Conservation (phyloP, 441 rosid genomes). For the Erodium texanum region DNA sequence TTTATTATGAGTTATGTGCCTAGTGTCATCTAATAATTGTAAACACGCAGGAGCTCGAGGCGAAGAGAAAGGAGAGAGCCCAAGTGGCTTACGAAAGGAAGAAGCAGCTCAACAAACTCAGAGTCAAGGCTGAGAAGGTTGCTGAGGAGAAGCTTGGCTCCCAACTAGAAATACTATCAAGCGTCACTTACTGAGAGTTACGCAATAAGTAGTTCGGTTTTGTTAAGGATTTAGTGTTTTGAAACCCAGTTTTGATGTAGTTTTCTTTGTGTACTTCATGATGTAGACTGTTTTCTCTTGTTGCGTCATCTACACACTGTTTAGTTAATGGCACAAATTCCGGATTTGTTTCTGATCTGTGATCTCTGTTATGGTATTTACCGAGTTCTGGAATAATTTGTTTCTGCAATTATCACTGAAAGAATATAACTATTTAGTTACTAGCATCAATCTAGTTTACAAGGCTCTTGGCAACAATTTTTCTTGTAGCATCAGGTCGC, state of each 20-base stretch:
- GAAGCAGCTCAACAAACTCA: constrained; percentile 64
- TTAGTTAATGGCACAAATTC: no score
- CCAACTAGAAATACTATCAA: constrained; percentile 49
- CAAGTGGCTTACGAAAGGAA: constrained; percentile 54
- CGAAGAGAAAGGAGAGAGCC: constrained; percentile 66
- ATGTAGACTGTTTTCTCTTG: no score
- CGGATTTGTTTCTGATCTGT: no score
- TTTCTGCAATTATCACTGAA: no score
- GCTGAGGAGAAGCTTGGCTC: constrained; percentile 76
- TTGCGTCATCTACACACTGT: no score
- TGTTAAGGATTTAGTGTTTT: background rate
- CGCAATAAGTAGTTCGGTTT: background rate
- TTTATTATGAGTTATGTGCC: no score
- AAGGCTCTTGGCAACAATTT: background rate
- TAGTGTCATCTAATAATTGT: no score
- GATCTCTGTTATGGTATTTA: no score
- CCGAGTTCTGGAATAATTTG: no score
- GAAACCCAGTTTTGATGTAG: no score
- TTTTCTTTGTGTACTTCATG: no score
- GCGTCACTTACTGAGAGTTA: constrained; percentile 46
- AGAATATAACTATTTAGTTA: no score
- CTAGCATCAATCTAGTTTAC: background rate
- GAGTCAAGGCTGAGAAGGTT: constrained; percentile 54
- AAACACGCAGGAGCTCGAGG: constrained; percentile 50
- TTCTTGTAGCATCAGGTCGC: background rate